These are phyloP conservation scores for Candolleomyces aberdarensis DNA, from an alignment of 768 basidiomycete genomes.

Conservation along the genomic window DNA sequence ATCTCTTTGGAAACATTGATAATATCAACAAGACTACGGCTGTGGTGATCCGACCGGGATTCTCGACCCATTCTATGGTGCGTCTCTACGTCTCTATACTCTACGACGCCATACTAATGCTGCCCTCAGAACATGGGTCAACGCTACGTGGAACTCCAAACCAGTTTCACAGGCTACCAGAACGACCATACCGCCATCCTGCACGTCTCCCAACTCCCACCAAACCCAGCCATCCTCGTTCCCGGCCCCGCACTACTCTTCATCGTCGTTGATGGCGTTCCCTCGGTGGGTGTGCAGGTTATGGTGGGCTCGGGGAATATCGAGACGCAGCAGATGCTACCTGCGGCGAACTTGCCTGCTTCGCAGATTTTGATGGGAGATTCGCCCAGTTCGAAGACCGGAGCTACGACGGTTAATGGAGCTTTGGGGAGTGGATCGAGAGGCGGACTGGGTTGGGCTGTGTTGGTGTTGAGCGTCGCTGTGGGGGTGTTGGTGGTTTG, in stretches of 20 bases:
- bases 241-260: slow-evolving; percentile 71
- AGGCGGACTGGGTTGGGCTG: too few relatives aligned
- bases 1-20: slow-evolving; percentile 45
- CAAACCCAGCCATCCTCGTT: slow-evolving; percentile 68
- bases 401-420: not conserved
- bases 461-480: too few relatives aligned
- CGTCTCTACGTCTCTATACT: slow-evolving; percentile 6
- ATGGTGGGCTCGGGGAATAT: slow-evolving; percentile 75
- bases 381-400: not conserved
- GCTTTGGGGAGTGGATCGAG: not conserved
- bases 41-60: slow-evolving; percentile 60
- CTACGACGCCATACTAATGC: not conserved
- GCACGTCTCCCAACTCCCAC: slow-evolving; percentile 69
- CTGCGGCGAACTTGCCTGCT: slow-evolving; percentile 34
- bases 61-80: slow-evolving; percentile 75
- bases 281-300: slow-evolving; percentile 64
- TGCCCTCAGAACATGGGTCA: slow-evolving; percentile 64
- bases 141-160: slow-evolving; percentile 64
- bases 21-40: slow-evolving; percentile 51
- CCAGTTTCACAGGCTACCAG: slow-evolving; percentile 51
- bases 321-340: slow-evolving; percentile 44
- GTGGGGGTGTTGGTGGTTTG: too few relatives aligned
- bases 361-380: slow-evolving; percentile 19
- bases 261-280: slow-evolving; percentile 75
- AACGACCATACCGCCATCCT: slow-evolving; percentile 51